Base-by-base conservation (phyloP, 495 filamentous ascomycete genomes). In the Xanthoparmelia taractica region DNA sequence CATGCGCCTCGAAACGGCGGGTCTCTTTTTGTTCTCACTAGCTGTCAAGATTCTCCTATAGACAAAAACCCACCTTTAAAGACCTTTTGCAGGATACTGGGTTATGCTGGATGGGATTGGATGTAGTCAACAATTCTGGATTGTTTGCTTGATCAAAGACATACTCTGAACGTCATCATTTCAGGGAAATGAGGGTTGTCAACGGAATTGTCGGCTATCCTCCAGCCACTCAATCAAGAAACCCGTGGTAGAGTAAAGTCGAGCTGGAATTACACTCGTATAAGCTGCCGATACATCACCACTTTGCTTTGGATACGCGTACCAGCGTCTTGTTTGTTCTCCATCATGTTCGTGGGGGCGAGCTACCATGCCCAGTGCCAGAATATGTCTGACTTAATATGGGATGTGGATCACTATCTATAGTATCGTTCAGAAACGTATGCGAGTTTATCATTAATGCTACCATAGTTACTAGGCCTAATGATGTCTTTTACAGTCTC, bases 101-200 rank as follows among this genome's bases (percentile, higher is more conserved):
- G 23, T 20, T 4, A 38, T 58, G 20, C 11, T 58, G 27, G 23
- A 31, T 38, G n/a, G 17, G 12, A 36, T 13, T n/a, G 1, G 6
- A n/a, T 7, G 7, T 41, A n/a, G 7, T 29, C 15, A 1, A 29
- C 34, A 23, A 25, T 58, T 8, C 4, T 25, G n/a, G 34, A 15
- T 20, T 40, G 34, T 20, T 58, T 40, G 34, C 56, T 31, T 41
- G 13, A 10, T 38, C 15, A 8, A 34, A 25, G 17, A 25, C 33
- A 41, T 33, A 18, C 1, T 33, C 27, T 20, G 56, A 13, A 31
- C 34, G 56, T 58, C 56, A 40, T 58, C 27, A 58, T 38, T 58
- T 38, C 34, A 20, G 18, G 56, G 36, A 58, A 58, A 58, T 58
- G 56, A 40, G 56, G 27, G 15, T 41, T 27, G 17, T 58, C 56